Evolutionary conservation across 1,284 basidiomycete species (phyloP), one percentile per base, ranked within the genome.

Genomic region (Apiotrichum siamense): DNA sequence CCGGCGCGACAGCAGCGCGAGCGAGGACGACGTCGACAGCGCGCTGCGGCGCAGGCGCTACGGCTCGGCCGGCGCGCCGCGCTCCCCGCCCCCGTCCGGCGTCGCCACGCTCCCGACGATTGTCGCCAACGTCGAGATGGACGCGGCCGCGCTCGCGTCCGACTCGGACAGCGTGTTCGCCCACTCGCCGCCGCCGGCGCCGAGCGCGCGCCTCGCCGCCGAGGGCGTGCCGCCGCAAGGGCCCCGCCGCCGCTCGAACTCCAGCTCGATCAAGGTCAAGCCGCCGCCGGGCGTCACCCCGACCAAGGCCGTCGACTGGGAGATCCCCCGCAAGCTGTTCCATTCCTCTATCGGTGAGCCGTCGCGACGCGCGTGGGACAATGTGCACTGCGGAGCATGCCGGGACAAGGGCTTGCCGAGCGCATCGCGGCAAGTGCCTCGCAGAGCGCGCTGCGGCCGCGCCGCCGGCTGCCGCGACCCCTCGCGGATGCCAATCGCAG

Each of bases 301-400:
- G 12, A 61, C 54, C 9, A 73, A 70, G 55, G 70, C 52, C 27
- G 70, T 73, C n/a, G 73, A 75, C 55, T 75, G 73, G 73, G 92
- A 97, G 77, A 86, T 97, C 47, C 93, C 94, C 2, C 79, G 93
- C 62, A 97, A 97, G 75, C 74, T 83, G 15, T 75, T 97, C 41
- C 93, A 97, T 76, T 87, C 87, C 13, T 89, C 86, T 17, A 96
- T 96, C 56, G 90, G 90, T 86, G 49, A 44, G 83, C 29, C 10
- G 29, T n/a, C 33, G 17, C 20, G 41, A 29, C 27, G 23, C 32
- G 41, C 41, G 23, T 43, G 27, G 41, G n/a, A 42, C 18, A 20
- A 43, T 13, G 4, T 37, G 20, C 18, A 38, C 12, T n/a, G n/a
- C n/a, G n/a, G n/a, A n/a, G n/a, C n/a, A n/a, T n/a, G n/a, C n/a